Evolutionary conservation across 352 stramenopile species (phyloP).

Genomic region (Pythium oligandrum): DNA sequence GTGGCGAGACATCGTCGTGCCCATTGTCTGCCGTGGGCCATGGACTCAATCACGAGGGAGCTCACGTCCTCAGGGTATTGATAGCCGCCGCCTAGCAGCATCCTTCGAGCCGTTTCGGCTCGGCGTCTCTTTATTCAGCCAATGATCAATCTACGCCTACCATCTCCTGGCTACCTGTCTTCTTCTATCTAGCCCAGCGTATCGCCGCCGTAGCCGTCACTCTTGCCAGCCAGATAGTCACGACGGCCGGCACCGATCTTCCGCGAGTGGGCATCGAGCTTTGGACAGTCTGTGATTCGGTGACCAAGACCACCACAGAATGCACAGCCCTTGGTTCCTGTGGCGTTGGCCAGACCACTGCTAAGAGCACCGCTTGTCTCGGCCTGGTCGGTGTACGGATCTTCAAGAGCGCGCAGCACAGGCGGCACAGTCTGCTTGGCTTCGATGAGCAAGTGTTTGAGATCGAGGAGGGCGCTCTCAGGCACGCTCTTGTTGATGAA

Average conservation of each 20-base stretch:
- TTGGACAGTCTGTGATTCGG: conserved; percentile 98
- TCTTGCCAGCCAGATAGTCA: conserved; percentile 92
- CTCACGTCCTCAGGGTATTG: conserved; percentile 1
- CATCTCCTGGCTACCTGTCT: neutral
- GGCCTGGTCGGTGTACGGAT: conserved; percentile 90
- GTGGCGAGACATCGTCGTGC: conserved; percentile 60
- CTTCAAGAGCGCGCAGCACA: conserved; percentile 96
- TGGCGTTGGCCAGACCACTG: conserved; percentile 50
- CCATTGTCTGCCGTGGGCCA: conserved; percentile 28
- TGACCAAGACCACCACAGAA: conserved; percentile 99
- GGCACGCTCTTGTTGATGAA: conserved; percentile 98
- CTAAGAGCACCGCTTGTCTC: conserved; percentile 11
- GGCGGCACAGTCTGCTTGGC: conserved; percentile 98
- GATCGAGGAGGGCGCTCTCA: conserved; percentile 95
- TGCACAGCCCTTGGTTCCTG: conserved; percentile 92
- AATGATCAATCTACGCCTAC: too few relatives aligned
- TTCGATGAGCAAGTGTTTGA: conserved; percentile 98
- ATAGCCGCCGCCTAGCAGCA: conserved; percentile 1
- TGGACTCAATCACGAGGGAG: too few relatives aligned
- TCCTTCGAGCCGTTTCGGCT: too few relatives aligned
- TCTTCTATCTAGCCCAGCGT: conserved; percentile 45
- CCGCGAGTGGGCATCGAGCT: conserved; percentile 97
- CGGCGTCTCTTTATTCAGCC: too few relatives aligned
- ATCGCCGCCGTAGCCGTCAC: conserved; percentile 93
- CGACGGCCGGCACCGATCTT: conserved; percentile 91